Evolutionary conservation across 345 rosid genomes (phyloP).

Genomic region (Tarenaya hassleriana): DNA sequence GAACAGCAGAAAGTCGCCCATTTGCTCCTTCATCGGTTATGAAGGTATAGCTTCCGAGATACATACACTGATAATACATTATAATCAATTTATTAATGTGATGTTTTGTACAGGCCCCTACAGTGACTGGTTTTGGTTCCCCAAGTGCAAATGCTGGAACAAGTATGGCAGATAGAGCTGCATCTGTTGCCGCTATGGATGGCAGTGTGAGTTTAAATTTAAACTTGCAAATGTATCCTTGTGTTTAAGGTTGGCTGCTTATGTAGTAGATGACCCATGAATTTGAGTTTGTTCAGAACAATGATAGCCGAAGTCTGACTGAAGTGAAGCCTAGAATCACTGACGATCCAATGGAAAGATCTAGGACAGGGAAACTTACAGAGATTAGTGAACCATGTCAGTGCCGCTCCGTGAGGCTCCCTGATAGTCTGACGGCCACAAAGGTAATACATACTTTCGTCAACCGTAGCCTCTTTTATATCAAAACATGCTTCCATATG

Average conservation of each 20-base stretch:
- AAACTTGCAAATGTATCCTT: conserved; percentile 7
- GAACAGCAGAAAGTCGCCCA: conserved; percentile 55
- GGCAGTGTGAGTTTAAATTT: conserved; percentile 42
- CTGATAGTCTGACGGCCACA: conserved; percentile 44
- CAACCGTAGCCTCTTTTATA: neutral
- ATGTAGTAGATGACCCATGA: conserved; percentile 8
- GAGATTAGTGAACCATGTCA: conserved; percentile 75
- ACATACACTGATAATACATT: conserved; percentile 4
- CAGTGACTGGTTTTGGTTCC: conserved; percentile 43
- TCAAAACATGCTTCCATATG: conserved; percentile 2
- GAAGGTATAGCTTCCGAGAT: conserved; percentile 79
- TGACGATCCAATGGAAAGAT: conserved; percentile 50
- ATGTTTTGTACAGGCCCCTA: conserved; percentile 40
- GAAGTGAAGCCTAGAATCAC: conserved; percentile 64
- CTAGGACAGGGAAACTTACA: conserved; percentile 59
- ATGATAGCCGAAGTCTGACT: conserved; percentile 43
- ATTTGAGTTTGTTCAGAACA: conserved; percentile 33
- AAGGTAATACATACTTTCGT: conserved; percentile 40
- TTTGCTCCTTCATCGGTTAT: conserved; percentile 63
- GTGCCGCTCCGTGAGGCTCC: conserved; percentile 64
- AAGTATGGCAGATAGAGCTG: conserved; percentile 44
- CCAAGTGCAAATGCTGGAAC: conserved; percentile 46
- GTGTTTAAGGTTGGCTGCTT: neutral
- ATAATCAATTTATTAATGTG: neutral
- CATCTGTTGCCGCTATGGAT: conserved; percentile 49